Base-by-base conservation (phyloP, 169 alveolate species). In the Perkinsus olseni region DNA sequence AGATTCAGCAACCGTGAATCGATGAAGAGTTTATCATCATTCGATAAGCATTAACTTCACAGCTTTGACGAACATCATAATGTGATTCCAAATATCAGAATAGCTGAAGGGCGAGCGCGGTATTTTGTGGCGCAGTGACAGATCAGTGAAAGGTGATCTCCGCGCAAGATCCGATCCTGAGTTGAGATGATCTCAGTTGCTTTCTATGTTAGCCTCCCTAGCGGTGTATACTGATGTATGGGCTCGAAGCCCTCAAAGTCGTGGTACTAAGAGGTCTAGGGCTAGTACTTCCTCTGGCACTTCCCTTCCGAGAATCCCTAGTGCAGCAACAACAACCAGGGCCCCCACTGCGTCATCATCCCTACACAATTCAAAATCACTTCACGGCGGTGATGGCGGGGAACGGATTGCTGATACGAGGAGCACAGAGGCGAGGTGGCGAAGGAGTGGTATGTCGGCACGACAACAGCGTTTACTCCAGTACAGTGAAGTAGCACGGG, bases 1-100 rank as follows among this genome's bases (percentile, higher is more conserved):
- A 21, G 82, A 62, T 62, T 62, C 82, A 62, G 82, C 82, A 62
- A 62, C 82, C 82, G 82, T 62, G 82, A 62, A 62, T 62, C 82
- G 82, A 62, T 62, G 34, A 62, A 62, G 82, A 28, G 82, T 62
- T 62, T 62, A 8, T 62, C 82, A 62, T 62, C 82, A 62, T 24
- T 62, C 82, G 82, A 62, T 24, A 62, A 24, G 24, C 62, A 17
- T 6, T 45, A 6, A 45, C 17, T 10, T 45, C 17, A n/a, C n/a
- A n/a, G n/a, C n/a, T n/a, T n/a, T n/a, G n/a, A n/a, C n/a, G n/a
- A n/a, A n/a, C n/a, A n/a, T n/a, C n/a, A n/a, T n/a, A n/a, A n/a
- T n/a, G n/a, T n/a, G n/a, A n/a, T n/a, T n/a, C n/a, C n/a, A n/a
- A n/a, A n/a, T n/a, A n/a, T n/a, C 82, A 13, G 17, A 62, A 62